phyloP scores from a whole-genome alignment of 2,329 filamentous ascomycete species.

The Calonectria multiphialidica region DNA sequence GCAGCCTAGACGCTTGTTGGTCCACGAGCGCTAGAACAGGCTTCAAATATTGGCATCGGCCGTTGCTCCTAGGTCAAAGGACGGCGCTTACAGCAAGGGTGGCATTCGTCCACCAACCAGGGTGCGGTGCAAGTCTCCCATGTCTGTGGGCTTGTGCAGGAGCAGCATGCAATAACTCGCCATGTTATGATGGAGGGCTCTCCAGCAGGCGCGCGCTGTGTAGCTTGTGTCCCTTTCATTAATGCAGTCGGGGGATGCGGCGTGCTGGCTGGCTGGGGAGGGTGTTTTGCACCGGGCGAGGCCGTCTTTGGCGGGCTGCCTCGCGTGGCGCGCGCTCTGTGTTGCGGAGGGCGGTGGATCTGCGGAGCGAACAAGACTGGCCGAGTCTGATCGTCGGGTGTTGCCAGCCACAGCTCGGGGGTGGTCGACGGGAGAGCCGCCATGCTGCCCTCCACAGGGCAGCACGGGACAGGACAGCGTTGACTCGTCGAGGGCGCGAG shows the following conservation, averaged over 20 bases:
- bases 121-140: not conserved
- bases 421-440: conserved; percentile 21
- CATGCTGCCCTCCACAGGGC: not conserved
- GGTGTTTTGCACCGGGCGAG: not conserved
- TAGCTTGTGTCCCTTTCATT: conserved; percentile 8
- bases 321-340: conserved; percentile 29
- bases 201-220: conserved; percentile 19
- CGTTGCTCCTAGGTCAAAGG: not conserved
- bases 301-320: conserved; percentile 16
- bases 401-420: conserved; percentile 25
- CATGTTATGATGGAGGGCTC: conserved; percentile 3
- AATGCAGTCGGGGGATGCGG: conserved; percentile 11
- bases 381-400: conserved; percentile 23
- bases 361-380: conserved; percentile 17
- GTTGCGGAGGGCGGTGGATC: conserved; percentile 18
- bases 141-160: conserved; percentile 4
- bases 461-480: conserved; percentile 23
- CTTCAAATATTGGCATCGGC: conserved; percentile 12
- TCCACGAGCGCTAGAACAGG: conserved; percentile 24
- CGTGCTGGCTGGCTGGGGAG: conserved; percentile 15
- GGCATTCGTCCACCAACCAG: conserved; percentile 13
- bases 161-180: conserved; percentile 15
- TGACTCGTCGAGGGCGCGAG: conserved; percentile 9
- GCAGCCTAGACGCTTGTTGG: conserved; percentile 23
- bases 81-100: conserved; percentile 35